phyloP scores from a whole-genome alignment of 495 filamentous ascomycete species.

The Neurospora sp. region DNA sequence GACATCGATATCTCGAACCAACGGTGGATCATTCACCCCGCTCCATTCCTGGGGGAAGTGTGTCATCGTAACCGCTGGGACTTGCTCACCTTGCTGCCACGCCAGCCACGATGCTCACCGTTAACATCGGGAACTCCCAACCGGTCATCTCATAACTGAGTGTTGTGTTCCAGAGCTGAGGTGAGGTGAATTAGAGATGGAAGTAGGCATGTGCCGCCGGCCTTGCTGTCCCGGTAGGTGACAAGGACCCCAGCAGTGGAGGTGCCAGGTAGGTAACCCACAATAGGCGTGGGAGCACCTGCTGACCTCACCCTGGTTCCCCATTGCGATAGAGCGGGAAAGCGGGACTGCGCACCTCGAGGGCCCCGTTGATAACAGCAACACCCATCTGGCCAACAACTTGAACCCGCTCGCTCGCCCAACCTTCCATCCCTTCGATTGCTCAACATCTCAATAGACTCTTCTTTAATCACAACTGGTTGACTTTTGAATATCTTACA shows the following conservation, averaged over 20 bases:
- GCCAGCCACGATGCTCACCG: not conserved
- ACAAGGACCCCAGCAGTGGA: not conserved
- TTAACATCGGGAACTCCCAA: not conserved
- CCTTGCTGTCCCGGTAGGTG: not conserved
- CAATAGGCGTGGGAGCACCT: not conserved
- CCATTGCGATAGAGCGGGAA: not conserved
- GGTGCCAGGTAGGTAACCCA: not conserved
- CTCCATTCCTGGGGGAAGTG: not conserved
- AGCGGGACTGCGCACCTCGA: not conserved
- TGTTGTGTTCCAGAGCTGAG: not conserved
- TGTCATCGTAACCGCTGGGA: not conserved
- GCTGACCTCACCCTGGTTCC: not conserved
- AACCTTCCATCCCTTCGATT: not conserved
- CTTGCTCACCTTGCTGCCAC: not conserved
- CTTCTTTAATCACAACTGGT: not conserved
- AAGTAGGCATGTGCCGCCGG: not conserved
- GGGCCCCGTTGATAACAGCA: not conserved
- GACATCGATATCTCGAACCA: not conserved
- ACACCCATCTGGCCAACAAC: not conserved
- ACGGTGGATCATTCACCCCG: not conserved
- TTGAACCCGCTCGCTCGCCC: not conserved
- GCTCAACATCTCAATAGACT: not conserved
- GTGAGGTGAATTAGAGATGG: not conserved
- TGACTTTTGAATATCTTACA: not conserved
- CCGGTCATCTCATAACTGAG: not conserved